Conservation (phyloP, 495 filamentous ascomycete species). For the Penicillium salamii region DNA sequence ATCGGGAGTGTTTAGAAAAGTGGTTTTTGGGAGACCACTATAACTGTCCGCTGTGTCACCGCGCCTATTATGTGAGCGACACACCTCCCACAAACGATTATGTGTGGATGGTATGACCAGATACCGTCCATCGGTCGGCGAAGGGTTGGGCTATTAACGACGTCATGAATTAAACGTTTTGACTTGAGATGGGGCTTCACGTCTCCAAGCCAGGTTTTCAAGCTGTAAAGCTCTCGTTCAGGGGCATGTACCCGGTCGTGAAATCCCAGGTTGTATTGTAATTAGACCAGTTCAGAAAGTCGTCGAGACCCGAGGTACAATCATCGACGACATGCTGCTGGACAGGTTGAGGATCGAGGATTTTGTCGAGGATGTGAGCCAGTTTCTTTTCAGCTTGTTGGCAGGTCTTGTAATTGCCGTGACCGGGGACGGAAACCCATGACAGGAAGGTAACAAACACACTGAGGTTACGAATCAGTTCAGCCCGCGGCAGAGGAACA, state of each 20-base stretch:
- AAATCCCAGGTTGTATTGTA: constrained; percentile 35
- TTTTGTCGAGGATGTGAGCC: constrained; percentile 40
- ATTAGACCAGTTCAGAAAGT: constrained; percentile 40
- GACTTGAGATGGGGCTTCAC: not conserved
- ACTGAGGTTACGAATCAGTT: constrained; percentile 62
- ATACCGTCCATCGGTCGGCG: not conserved
- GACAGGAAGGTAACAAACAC: constrained; percentile 58
- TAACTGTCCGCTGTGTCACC: constrained; percentile 44
- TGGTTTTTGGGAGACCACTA: constrained; percentile 46
- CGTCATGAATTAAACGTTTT: constrained; percentile 2
- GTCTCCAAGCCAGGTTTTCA: constrained; percentile 9
- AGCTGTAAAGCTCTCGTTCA: constrained; percentile 20
- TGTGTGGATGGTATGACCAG: constrained; percentile 43
- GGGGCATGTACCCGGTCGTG: constrained; percentile 29
- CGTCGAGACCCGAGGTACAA: constrained; percentile 31
- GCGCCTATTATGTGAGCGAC: constrained; percentile 36
- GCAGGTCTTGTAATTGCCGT: constrained; percentile 54
- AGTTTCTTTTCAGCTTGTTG: constrained; percentile 43
- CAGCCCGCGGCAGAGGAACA: constrained; percentile 51
- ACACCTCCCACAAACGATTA: constrained; percentile 34
- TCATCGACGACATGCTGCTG: constrained; percentile 30
- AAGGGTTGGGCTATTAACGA: not conserved
- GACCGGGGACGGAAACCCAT: constrained; percentile 50
- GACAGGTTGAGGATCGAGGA: constrained; percentile 38
- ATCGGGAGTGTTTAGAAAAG: constrained; percentile 44